Evolutionary conservation across 225 moss, liverwort and hornwort genomes (phyloP).

Genomic region (Climacium dendroides): DNA sequence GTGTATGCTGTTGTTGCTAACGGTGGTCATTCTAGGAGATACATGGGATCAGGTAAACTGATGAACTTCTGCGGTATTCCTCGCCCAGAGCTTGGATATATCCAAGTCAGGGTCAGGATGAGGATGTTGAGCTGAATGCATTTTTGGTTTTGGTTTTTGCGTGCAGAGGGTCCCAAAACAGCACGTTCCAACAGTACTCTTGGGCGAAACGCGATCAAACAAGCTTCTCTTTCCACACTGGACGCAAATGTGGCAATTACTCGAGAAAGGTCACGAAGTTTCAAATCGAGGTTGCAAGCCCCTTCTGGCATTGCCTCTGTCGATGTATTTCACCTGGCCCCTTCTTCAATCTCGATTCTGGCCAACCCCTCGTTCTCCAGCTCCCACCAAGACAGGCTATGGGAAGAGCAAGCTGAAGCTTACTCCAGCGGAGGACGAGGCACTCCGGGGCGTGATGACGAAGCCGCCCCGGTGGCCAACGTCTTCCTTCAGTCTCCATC

Average conservation of each 20-base stretch:
- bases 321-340: constrained; percentile 16
- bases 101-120: background rate
- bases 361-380: constrained; percentile 37
- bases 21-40: background rate
- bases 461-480: background rate
- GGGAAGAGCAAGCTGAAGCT: constrained; percentile 41
- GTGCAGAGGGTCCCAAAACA: constrained; percentile 6
- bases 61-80: background rate
- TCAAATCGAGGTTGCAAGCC: constrained; percentile 20
- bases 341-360: constrained; percentile 37
- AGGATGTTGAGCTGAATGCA: background rate
- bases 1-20: background rate
- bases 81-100: background rate
- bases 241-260: constrained; percentile 20
- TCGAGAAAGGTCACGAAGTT: constrained; percentile 26
- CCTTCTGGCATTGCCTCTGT: constrained; percentile 2
- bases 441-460: constrained; percentile 35
- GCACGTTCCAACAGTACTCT: background rate
- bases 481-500: constrained; percentile 20
- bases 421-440: constrained; percentile 41
- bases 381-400: constrained; percentile 35
- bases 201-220: background rate
- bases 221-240: background rate
- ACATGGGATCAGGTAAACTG: background rate
- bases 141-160: background rate